Base-by-base conservation (phyloP, 176 grass and related monocot species). In the Luzula sylvatica region DNA sequence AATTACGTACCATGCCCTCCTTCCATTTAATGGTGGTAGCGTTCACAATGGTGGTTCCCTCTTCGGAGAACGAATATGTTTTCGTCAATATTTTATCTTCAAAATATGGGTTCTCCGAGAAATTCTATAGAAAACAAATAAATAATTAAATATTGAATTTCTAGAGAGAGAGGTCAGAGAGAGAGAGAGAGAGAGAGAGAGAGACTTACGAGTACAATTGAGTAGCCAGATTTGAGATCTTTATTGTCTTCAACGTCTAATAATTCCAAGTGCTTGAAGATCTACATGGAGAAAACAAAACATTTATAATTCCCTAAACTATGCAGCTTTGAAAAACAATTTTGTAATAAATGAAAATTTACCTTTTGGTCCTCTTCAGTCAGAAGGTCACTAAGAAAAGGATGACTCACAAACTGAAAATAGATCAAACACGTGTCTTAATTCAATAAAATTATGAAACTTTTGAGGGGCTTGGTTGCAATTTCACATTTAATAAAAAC, bases 371-470 rank as follows among this genome's bases (percentile, higher is more conserved):
- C 83, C 24, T 95, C 80, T 60, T 84, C 80, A 26, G 61, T 78
- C 14, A 95, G 52, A 58, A 82, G 79, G 23, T 78, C 89, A 15
- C 76, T 56, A 27, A 95, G 83, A 19, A 79, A 20, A 48, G 89
- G 89, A 81, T 95, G 89, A 65, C 80, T 95, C 15, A 95, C 66
- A 59, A 95, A 88, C 88, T 95, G 68, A 83, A 41, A 11, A 32
- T 30, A 64, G 25, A 29, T 16, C 24, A 44, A 28, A 13, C 3
- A 58, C 3, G 3, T 17, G n/a, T 7, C 28, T 59, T n/a, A 56
- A 53, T 38, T 30, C 1, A 52, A 55, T 23, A 46, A 40, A 35
- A n/a, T n/a, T n/a, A n/a, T n/a, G 26, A 45, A 29, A 70, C 2
- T 29, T 20, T 22, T 52, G 9, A 55, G 18, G 13, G 9, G 2